Percentiles rank a stretch among this genome's conserved stretches.
Evolutionary conservation across 2,329 filamentous ascomycete species (phyloP).

Genomic region (Diplocarpon rosae): DNA sequence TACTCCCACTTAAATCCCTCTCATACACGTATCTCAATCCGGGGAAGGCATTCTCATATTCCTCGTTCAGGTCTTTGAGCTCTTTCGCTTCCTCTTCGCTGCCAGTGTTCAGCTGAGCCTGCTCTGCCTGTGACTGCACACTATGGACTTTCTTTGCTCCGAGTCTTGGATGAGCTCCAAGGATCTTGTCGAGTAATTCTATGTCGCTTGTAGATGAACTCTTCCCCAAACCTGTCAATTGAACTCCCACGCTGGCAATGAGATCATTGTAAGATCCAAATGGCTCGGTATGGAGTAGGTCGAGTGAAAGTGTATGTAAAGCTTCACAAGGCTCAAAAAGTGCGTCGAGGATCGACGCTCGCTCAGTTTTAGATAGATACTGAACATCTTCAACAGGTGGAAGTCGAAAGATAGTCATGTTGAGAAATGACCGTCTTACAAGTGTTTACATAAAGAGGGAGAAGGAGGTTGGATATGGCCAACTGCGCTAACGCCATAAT

Average conservation of each 20-base stretch:
- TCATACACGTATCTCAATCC: conserved; percentile 67
- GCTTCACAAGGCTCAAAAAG: conserved; percentile 76
- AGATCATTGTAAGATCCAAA: conserved; percentile 61
- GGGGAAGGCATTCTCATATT: conserved; percentile 74
- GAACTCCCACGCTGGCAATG: conserved; percentile 52
- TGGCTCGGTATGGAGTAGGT: conserved; percentile 46
- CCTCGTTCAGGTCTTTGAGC: conserved; percentile 54
- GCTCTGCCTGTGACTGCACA: conserved; percentile 68
- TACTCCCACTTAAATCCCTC: not conserved
- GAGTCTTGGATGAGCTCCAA: conserved; percentile 73
- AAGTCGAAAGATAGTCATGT: conserved; percentile 32
- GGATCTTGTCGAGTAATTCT: conserved; percentile 54
- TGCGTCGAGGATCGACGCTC: conserved; percentile 54
- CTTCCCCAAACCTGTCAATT: conserved; percentile 49
- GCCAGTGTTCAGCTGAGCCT: conserved; percentile 57
- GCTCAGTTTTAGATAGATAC: conserved; percentile 41
- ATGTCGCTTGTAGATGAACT: conserved; percentile 39
- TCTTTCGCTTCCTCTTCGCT: conserved; percentile 44
- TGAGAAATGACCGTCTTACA: not conserved
- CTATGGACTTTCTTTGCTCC: conserved; percentile 77
- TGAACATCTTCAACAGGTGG: conserved; percentile 47
- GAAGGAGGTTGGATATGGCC: not conserved
- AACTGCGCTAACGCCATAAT: not conserved
- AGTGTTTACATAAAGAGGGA: not conserved
- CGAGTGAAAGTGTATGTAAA: conserved; percentile 61